A percentile compares a stretch with the other conserved stretches of the same genome.
phyloP scores from a whole-genome alignment of 2,329 filamentous ascomycete species.

The Ceratocystis alfenasii region DNA sequence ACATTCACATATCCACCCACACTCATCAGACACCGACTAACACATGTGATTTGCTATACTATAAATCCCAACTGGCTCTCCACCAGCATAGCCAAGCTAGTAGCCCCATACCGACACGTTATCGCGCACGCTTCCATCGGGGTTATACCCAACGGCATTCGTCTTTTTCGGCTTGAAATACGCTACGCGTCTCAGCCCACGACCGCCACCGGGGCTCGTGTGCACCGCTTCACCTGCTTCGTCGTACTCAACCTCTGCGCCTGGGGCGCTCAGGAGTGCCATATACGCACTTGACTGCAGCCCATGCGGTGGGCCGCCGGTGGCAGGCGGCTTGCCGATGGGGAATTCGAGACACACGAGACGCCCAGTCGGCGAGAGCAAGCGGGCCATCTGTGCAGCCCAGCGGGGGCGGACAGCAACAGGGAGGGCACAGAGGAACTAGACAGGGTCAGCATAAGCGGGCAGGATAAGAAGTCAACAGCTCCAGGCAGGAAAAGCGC shows the following conservation, averaged over 20 bases:
- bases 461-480: neutral
- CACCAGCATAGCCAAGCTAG: constrained; percentile 2
- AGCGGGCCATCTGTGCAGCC: constrained; percentile 40
- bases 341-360: constrained; percentile 67
- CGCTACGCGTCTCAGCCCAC: constrained; percentile 16
- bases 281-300: constrained; percentile 57
- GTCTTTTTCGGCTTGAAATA: constrained; percentile 38
- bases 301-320: constrained; percentile 61
- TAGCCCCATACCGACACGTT: constrained; percentile 44
- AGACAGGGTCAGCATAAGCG: neutral
- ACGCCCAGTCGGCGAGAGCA: constrained; percentile 39
- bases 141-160: constrained; percentile 36
- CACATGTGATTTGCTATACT: no score
- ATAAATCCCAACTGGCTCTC: no score
- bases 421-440: constrained; percentile 55
- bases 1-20: neutral
- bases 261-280: constrained; percentile 58
- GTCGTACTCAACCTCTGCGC: constrained; percentile 51
- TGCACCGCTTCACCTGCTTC: constrained; percentile 28
- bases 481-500: neutral
- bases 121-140: constrained; percentile 38
- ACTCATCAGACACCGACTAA: neutral
- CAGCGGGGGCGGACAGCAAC: constrained; percentile 40
- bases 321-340: constrained; percentile 52
- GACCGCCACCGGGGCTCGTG: neutral